Evolutionary conservation across 2,329 filamentous ascomycete genomes (phyloP), one percentile per base, ranked within the genome.

Genomic region (Xylariaceae sp.): DNA sequence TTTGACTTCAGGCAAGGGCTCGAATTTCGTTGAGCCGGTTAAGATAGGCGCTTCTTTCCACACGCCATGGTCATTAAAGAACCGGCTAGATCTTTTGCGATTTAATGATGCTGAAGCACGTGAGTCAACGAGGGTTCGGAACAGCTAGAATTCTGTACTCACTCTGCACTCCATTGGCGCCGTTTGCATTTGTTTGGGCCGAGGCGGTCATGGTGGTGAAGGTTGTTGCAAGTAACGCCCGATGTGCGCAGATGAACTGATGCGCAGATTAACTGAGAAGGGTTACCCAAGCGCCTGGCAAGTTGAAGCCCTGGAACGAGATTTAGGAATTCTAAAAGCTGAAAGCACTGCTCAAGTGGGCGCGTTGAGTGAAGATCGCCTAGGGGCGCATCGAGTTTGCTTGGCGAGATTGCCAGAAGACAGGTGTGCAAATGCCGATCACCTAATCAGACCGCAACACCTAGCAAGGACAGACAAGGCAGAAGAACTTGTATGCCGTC

Each of bases 41-140:
- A 91, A 75, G 26, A 89, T 68, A 16, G 88, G 87, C 2, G 88
- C 87, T 46, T 85, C 78, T 64, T 83, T 84, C 86, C 87, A 91
- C 56, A 88, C 71, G 36, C 84, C 83, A 58, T 78, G 76, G 63
- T 86, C 82, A 61, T 79, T 76, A 48, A 79, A 77, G 66, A 80
- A 81, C 55, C 70, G 56, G 39, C 45, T 72, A 53, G 64, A 56
- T 53, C 67, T 68, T 9, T 56, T 59, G n/a, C 55, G 39, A 46
- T 57, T 62, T 21, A 47, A 21, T 22, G 60, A 47, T 45, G 62
- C 65, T 55, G 32, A 10, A 32, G 21, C 12, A 30, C n/a, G 30
- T 30, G 41, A 43, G 43, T 55, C 29, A 55, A 45, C 40, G 16
- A 29, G 19, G 21, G 41, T 7, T 22, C 19, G 5, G n/a, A 30